Evolutionary conservation across 179 eudicot genomes (phyloP).

Genomic region (Silene vulgaris): DNA sequence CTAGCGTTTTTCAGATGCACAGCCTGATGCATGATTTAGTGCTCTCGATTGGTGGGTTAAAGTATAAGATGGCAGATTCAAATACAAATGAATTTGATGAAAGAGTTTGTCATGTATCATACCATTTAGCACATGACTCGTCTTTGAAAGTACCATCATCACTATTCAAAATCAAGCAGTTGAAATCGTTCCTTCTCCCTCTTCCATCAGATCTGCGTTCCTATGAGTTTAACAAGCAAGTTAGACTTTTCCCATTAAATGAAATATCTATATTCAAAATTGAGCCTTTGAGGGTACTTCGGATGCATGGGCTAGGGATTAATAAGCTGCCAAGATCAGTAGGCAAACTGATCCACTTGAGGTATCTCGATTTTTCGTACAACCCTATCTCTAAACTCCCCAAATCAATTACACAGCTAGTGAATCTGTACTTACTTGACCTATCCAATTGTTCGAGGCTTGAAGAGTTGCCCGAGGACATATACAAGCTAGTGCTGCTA

Average conservation of each 20-base stretch:
- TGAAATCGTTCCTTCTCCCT: slow-evolving; percentile 3
- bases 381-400: slow-evolving; percentile 4
- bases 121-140: background rate
- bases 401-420: background rate
- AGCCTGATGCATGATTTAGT: slow-evolving; percentile 12
- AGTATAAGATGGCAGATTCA: slow-evolving; percentile 15
- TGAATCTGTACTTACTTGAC: background rate
- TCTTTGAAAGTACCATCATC: background rate
- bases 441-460: background rate
- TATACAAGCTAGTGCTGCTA: background rate
- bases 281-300: background rate
- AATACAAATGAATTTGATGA: background rate
- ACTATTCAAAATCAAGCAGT: background rate
- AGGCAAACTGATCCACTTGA: background rate
- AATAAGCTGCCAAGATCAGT: background rate
- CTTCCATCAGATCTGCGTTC: background rate
- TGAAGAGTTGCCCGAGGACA: slow-evolving; percentile 7
- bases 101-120: slow-evolving; percentile 14
- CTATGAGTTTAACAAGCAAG: background rate
- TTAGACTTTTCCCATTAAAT: background rate
- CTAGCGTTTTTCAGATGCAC: background rate
- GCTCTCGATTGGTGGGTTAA: background rate
- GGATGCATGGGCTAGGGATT: background rate
- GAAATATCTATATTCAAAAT: background rate
- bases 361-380: background rate